Evolutionary conservation across 805 yeast species (phyloP), one percentile per base, ranked within the genome.

Genomic region (Ascoidea asiatica): DNA sequence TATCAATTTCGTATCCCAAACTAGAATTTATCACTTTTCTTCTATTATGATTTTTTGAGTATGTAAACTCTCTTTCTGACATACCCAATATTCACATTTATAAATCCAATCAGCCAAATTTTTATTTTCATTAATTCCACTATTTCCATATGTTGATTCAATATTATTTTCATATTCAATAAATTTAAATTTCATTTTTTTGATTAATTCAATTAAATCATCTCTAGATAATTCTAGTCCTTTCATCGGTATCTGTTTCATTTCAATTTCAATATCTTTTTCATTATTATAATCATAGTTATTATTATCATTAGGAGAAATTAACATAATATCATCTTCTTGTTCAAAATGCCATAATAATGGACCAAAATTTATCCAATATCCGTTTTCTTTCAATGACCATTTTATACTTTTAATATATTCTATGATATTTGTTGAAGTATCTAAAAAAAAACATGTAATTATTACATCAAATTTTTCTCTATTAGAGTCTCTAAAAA

Each of bases 331-430:
- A 15, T 60, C 61, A 17, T 58, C 63, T 33, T 69, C 73, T 45
- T 70, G 72, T 51, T 80, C 88, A 54, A 70, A 77, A 58, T 82
- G 90, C 88, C 88, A 79, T 43, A 77, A 59, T 39, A 79, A 59
- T 0, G 86, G 87, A 0, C 88, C 88, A 54, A 77, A 73, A 53
- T 79, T 79, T 21, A 78, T 60, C 85, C 85, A 79, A 17, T 59
- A 45, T 0, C 81, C 85, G 18, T 58, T 61, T 0, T 56, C 54
- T 33, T 64, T 62, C 46, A 79, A 52, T 20, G 72, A 64, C 51
- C 73, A 65, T 37, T 60, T 56, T 1, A 79, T 66, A 0, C 79
- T 60, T 42, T 63, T 64, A 38, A 79, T 38, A 50, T 78, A 79
- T 41, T 79, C 83, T 11, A 79, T 65, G 21, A 78, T 57, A 54